These are phyloP conservation scores for Citrus sp. DNA, from an alignment of 345 rosid species.

Conservation along the genomic window DNA sequence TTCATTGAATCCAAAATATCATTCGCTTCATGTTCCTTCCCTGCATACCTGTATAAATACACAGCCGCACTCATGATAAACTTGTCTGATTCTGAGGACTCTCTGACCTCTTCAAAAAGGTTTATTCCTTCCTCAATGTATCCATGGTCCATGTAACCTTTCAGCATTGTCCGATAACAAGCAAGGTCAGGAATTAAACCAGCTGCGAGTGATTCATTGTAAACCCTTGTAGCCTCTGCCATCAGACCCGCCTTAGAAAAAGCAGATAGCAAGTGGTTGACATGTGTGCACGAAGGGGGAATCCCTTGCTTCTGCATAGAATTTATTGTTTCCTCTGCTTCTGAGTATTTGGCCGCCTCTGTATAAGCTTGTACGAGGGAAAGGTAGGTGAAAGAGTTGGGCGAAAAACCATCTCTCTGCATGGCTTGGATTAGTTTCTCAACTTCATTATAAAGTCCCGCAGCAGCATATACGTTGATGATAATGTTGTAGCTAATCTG, in stretches of 20 bases:
- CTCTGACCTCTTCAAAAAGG: slow-evolving; percentile 49
- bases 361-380: slow-evolving; percentile 56
- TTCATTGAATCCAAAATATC: slow-evolving; percentile 32
- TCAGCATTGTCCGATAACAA: slow-evolving; percentile 50
- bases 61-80: slow-evolving; percentile 54
- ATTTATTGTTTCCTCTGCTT: slow-evolving; percentile 59
- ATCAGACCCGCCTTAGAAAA: slow-evolving; percentile 53
- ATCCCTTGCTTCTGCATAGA: slow-evolving; percentile 52
- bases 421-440: slow-evolving; percentile 51
- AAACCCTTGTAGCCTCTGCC: slow-evolving; percentile 58
- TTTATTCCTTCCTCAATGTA: slow-evolving; percentile 47
- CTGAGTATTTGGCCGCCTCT: slow-evolving; percentile 38
- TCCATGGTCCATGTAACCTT: slow-evolving; percentile 61
- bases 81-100: slow-evolving; percentile 38
- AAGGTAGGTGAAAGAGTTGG: slow-evolving; percentile 51
- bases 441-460: slow-evolving; percentile 45
- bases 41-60: slow-evolving; percentile 48
- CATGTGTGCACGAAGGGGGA: slow-evolving; percentile 50
- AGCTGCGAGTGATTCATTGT: slow-evolving; percentile 28
- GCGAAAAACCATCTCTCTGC: slow-evolving; percentile 50
- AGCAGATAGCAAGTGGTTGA: slow-evolving; percentile 48
- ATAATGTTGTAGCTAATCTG: slow-evolving; percentile 81
- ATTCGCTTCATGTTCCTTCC: slow-evolving; percentile 41
- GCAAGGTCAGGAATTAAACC: slow-evolving; percentile 50
- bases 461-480: slow-evolving; percentile 45